These are phyloP conservation scores for Linum trigynum DNA, from an alignment of 345 rosid species.

Conservation along the genomic window DNA sequence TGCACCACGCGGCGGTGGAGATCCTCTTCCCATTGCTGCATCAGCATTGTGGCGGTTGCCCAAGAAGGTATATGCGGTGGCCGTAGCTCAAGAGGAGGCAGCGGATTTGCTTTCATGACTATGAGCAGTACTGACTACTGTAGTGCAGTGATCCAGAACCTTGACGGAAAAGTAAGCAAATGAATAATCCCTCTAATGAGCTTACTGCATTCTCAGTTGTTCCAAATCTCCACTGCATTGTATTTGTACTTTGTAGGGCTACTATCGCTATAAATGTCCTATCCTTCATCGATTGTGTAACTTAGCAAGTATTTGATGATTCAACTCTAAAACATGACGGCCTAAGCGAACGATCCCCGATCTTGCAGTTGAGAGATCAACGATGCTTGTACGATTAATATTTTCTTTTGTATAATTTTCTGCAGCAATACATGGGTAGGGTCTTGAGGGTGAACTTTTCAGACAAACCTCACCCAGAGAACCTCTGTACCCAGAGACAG, in stretches of 20 bases:
- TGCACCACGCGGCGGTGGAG: constrained; percentile 6
- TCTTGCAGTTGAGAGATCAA: neutral
- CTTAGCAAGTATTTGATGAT: no score
- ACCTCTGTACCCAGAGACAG: constrained; percentile 77
- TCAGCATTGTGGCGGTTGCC: constrained; percentile 22
- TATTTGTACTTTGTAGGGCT: neutral
- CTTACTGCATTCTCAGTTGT: neutral
- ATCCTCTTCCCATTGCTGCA: constrained; percentile 4
- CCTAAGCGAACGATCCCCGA: no score
- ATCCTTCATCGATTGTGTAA: no score
- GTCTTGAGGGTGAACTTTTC: constrained; percentile 65
- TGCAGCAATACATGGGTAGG: constrained; percentile 65
- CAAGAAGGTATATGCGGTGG: constrained; percentile 34
- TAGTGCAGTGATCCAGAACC: constrained; percentile 53
- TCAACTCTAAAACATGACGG: no score
- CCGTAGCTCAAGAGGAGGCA: constrained; percentile 41
- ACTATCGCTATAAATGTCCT: no score
- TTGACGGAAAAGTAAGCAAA: constrained; percentile 74
- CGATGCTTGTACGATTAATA: neutral
- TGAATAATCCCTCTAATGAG: neutral
- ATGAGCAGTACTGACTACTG: constrained; percentile 87
- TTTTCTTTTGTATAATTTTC: constrained; percentile 2
- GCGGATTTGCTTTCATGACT: constrained; percentile 87
- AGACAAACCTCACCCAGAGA: constrained; percentile 55
- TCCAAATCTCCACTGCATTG: neutral